A percentile compares a stretch with the other conserved stretches of the same genome.
These are phyloP conservation scores for Cyclocybe cylindracea DNA, from an alignment of 768 basidiomycete genomes.

Conservation along the genomic window DNA sequence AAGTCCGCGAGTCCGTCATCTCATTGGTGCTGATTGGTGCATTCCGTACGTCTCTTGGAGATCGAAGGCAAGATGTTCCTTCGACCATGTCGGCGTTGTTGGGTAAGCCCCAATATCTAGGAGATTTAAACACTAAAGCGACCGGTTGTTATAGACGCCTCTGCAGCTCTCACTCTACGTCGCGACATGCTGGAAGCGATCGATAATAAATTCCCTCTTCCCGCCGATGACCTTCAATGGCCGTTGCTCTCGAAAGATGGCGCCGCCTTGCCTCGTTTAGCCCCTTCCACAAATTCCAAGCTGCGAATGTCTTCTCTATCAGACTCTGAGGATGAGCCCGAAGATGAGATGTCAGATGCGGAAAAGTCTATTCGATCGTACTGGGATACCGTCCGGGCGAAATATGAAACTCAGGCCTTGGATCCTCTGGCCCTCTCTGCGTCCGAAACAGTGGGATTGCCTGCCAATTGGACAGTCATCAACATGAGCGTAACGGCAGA, in stretches of 20 bases:
- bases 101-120: slow-evolving; percentile 37
- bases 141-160: slow-evolving; percentile 52
- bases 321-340: slow-evolving; percentile 40
- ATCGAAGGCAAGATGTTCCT: slow-evolving; percentile 47
- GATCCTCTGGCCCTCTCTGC: slow-evolving; percentile 43
- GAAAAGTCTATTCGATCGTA: slow-evolving; percentile 45
- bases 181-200: slow-evolving; percentile 88
- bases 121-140: neutral
- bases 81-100: slow-evolving; percentile 63
- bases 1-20: slow-evolving; percentile 74
- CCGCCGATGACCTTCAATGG: slow-evolving; percentile 75
- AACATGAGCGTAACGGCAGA: slow-evolving; percentile 85
- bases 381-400: slow-evolving; percentile 60
- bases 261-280: slow-evolving; percentile 32
- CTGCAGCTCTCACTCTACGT: slow-evolving; percentile 75
- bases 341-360: slow-evolving; percentile 25
- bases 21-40: slow-evolving; percentile 71
- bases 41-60: slow-evolving; percentile 82
- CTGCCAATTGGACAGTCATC: slow-evolving; percentile 79
- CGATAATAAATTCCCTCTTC: slow-evolving; percentile 60
- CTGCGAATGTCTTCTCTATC: slow-evolving; percentile 14
- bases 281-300: slow-evolving; percentile 13
- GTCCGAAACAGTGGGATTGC: slow-evolving; percentile 49
- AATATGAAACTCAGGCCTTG: slow-evolving; percentile 50
- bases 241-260: slow-evolving; percentile 54